A percentile compares a stretch with the other conserved stretches of the same genome.
phyloP scores from a whole-genome alignment of 164 flowering plant genomes.

The Vitis labrusca region DNA sequence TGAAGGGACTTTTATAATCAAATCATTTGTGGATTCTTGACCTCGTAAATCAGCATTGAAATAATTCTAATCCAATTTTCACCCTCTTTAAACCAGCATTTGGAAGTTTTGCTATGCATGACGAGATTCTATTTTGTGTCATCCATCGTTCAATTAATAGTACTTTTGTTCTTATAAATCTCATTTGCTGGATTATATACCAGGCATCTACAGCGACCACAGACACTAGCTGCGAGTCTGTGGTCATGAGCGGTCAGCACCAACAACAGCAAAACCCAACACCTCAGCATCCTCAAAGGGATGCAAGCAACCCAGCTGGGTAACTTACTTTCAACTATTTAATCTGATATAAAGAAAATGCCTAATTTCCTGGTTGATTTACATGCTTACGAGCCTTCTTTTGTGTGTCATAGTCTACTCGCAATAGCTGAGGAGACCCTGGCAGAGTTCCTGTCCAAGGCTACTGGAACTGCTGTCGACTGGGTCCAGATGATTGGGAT shows the following conservation, averaged over 20 bases:
- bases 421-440: conserved; percentile 92
- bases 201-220: conserved; percentile 68
- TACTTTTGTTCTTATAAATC: neutral
- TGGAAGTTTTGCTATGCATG: no score
- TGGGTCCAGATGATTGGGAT: conserved; percentile 99
- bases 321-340: conserved; percentile 15
- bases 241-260: conserved; percentile 77
- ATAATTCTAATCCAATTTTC: no score
- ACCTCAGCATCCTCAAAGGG: conserved; percentile 68
- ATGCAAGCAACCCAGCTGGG: conserved; percentile 94
- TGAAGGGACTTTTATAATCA: no score
- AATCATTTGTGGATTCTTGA: no score
- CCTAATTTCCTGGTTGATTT: neutral
- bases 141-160: neutral
- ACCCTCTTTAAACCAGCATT: no score
- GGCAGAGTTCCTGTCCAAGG: conserved; percentile 94
- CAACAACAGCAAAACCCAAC: conserved; percentile 76
- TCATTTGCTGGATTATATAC: neutral
- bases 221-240: conserved; percentile 87
- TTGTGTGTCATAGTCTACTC: conserved; percentile 48
- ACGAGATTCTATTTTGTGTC: no score
- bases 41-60: no score
- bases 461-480: conserved; percentile 98
- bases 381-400: neutral
- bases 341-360: neutral